These are phyloP conservation scores for Linum usitatissimum DNA, from an alignment of 345 rosid genomes.

Conservation along the genomic window DNA sequence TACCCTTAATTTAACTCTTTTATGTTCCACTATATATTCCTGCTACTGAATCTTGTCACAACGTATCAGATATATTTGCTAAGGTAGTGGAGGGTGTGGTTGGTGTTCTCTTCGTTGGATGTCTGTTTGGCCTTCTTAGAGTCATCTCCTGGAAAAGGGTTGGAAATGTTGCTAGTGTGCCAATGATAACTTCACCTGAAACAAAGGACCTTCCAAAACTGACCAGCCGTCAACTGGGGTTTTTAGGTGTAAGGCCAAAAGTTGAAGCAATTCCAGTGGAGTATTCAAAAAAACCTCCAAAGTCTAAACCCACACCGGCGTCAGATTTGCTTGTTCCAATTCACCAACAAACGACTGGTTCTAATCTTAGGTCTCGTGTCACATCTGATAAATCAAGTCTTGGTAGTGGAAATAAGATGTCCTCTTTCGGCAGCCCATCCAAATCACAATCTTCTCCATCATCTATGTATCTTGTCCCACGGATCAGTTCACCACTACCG, in stretches of 20 bases:
- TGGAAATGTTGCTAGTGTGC: conserved; percentile 18
- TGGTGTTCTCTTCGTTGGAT: conserved; percentile 47
- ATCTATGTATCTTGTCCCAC: conserved; percentile 58
- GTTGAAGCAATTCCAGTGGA: conserved; percentile 36
- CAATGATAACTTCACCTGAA: conserved; percentile 27
- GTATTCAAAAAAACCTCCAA: conserved; percentile 52
- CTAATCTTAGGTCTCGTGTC: conserved; percentile 40
- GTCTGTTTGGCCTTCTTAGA: conserved; percentile 49
- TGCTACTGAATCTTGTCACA: background rate
- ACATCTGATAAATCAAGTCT: conserved; percentile 39
- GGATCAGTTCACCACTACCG: conserved; percentile 38
- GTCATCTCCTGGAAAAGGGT: conserved; percentile 39
- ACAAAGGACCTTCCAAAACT: conserved; percentile 42
- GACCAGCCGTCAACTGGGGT: conserved; percentile 57
- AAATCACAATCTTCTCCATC: conserved; percentile 55
- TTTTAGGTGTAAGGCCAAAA: conserved; percentile 66
- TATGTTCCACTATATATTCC: conserved; percentile 1
- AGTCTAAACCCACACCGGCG: conserved; percentile 37
- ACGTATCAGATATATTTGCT: conserved; percentile 42
- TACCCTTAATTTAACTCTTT: conserved; percentile 1
- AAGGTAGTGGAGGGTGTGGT: conserved; percentile 39
- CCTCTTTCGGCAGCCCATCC: conserved; percentile 44
- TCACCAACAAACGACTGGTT: conserved; percentile 47
- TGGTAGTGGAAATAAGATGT: conserved; percentile 38
- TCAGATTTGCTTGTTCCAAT: conserved; percentile 70